Base-by-base conservation (phyloP, 1,139 yeast species). In the Geotrichum macrosporum region DNA sequence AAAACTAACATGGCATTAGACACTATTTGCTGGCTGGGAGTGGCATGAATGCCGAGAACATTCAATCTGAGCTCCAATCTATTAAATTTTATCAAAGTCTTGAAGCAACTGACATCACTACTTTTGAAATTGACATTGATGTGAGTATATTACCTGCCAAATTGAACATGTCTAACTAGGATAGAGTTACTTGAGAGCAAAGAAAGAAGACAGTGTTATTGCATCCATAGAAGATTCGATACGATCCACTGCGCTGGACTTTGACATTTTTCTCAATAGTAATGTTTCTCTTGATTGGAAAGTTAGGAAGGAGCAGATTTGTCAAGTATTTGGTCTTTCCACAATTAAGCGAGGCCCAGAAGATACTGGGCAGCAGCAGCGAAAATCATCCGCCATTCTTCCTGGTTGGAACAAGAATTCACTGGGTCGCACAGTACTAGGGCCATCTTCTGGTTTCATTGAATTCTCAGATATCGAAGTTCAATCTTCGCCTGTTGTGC, bases 21-120 rank as follows among this genome's bases (percentile, higher is more conserved):
- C 96, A 88, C 59, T 89, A 89, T 62, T 69, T 89, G 40, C 72
- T 92, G 47, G 96, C 96, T 2, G 85, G 94, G 0, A 84, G 94
- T 60, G 96, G 96, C 0, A 75, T 89, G 47, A 82, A 87, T 49
- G 85, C 94, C 37, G 96, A 87, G 58, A 94, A 87, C 49, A 81
- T 92, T 41, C 89, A 84, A 55, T 72, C 74, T 40, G 89, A 85
- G 38, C 59, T 71, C 21, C 63, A 63, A 32, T 54, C 65, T 24
- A 60, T 66, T 38, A 57, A 55, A 15, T 53, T 61, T 32, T 57
- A 54, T 31, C 61, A 55, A 38, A 48, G 48, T 13, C 53, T 61
- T 1, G 61, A 58, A 22, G 61, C 65, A 12, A 49, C 41, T 3
- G 47, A 42, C 9, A 18, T 39, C 12, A 5, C 41, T 5, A 35